Percentiles rank a stretch among this genome's conserved stretches.
Evolutionary conservation across 176 grass and related monocot species (phyloP).

Genomic region (Rhynchospora breviuscula): DNA sequence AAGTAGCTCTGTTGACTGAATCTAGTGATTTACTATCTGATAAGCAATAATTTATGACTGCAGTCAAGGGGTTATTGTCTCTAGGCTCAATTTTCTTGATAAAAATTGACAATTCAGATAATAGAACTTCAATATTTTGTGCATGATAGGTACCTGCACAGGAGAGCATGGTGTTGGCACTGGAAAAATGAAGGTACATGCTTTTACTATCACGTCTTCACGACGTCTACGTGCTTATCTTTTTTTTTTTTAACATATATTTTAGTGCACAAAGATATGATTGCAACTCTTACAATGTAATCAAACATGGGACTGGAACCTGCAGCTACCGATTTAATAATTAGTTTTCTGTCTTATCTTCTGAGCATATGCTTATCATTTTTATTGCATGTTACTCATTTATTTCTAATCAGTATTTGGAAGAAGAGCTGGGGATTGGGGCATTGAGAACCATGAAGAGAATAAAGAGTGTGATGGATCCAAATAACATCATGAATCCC

Average conservation of each 20-base stretch:
- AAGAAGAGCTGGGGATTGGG: constrained; percentile 88
- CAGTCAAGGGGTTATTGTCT: background rate
- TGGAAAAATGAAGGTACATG: constrained; percentile 96
- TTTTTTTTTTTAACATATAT: background rate
- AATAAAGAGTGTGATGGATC: constrained; percentile 82
- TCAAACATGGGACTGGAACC: background rate
- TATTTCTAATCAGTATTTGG: constrained; percentile 58
- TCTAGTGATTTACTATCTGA: background rate
- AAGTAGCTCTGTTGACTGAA: background rate
- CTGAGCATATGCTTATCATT: constrained; percentile 2
- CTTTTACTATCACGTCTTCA: background rate
- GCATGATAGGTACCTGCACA: constrained; percentile 72
- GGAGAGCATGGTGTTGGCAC: constrained; percentile 98
- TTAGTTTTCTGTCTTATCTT: background rate
- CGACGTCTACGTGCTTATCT: background rate
- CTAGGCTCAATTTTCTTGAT: background rate
- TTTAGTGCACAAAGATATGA: background rate
- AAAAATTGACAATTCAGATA: constrained; percentile 2
- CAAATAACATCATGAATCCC: constrained; percentile 95
- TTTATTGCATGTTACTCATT: background rate
- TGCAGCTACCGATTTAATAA: background rate
- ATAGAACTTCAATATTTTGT: background rate
- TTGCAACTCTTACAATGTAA: constrained; percentile 1
- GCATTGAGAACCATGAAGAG: constrained; percentile 95
- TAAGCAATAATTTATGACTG: background rate